Conservation (phyloP, 169 alveolate species). For the Plasmodium relictum region DNA sequence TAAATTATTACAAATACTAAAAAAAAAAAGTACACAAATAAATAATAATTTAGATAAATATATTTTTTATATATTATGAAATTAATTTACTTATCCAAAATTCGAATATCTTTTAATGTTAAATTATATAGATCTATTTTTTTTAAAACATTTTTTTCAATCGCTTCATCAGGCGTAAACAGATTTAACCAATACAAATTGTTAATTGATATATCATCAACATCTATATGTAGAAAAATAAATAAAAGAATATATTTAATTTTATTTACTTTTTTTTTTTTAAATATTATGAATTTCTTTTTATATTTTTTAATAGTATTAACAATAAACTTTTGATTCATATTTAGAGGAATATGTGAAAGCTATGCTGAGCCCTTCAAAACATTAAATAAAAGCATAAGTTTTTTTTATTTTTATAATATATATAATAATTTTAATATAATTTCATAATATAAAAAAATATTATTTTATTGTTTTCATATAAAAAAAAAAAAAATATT, state of each 20-base stretch:
- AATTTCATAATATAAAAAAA: too few relatives aligned
- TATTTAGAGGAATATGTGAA: conserved; percentile 63
- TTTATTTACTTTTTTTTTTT: not conserved
- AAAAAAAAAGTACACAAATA: not conserved
- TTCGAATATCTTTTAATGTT: conserved; percentile 54
- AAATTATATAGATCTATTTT: conserved; percentile 42
- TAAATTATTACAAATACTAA: conserved; percentile 35
- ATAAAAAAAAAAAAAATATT: not conserved
- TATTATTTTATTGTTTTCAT: not conserved
- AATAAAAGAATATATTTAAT: conserved; percentile 16
- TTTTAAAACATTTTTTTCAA: conserved; percentile 47
- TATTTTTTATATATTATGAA: not conserved
- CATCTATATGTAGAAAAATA: conserved; percentile 51
- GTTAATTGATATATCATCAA: conserved; percentile 61
- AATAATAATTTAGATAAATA: not conserved
- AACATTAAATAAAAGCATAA: too few relatives aligned
- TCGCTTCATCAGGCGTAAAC: conserved; percentile 66
- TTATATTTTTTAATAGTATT: conserved; percentile 1
- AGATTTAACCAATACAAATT: conserved; percentile 49
- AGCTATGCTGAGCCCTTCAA: conserved; percentile 55
- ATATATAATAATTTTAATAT: too few relatives aligned
- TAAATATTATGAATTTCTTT: not conserved
- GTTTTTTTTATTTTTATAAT: too few relatives aligned
- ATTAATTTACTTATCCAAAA: conserved; percentile 48
- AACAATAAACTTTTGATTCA: conserved; percentile 73